Evolutionary conservation across 345 rosid genomes (phyloP).

Genomic region (Populus tremula): DNA sequence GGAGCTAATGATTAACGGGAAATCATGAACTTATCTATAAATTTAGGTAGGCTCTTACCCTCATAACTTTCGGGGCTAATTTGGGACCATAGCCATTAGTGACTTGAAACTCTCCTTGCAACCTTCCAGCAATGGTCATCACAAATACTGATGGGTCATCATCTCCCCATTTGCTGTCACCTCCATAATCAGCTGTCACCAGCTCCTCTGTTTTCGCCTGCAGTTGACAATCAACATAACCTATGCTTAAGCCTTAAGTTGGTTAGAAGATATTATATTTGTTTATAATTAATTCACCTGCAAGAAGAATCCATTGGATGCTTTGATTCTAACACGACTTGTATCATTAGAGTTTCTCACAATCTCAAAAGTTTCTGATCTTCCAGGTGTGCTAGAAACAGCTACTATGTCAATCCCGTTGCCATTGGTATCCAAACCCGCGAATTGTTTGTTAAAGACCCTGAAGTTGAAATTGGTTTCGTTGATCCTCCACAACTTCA

Average conservation of each 20-base stretch:
- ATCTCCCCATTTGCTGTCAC: slow-evolving; percentile 39
- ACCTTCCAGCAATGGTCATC: slow-evolving; percentile 12
- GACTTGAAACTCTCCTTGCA: slow-evolving; percentile 61
- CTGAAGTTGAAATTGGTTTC: slow-evolving; percentile 43
- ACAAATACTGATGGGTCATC: slow-evolving; percentile 54
- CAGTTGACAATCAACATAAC: not conserved
- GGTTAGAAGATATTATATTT: too few species aligned
- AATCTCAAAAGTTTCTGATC: slow-evolving; percentile 44
- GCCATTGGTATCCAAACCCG: slow-evolving; percentile 35
- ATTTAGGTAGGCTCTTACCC: slow-evolving; percentile 20
- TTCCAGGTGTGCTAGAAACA: slow-evolving; percentile 22
- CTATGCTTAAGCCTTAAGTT: not conserved
- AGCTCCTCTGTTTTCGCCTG: slow-evolving; percentile 49
- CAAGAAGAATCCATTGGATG: slow-evolving; percentile 48
- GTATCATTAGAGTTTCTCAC: slow-evolving; percentile 28
- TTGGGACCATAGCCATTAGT: slow-evolving; percentile 57
- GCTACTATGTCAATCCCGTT: slow-evolving; percentile 38
- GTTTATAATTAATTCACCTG: slow-evolving; percentile 28
- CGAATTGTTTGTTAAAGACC: slow-evolving; percentile 45
- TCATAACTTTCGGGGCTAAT: slow-evolving; percentile 47
- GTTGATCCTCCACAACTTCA: slow-evolving; percentile 59
- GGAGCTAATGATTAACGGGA: not conserved
- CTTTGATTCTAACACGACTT: slow-evolving; percentile 48
- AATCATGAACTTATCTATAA: not conserved
- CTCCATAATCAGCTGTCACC: slow-evolving; percentile 48